Evolutionary conservation across 2,329 filamentous ascomycete species (phyloP).

Genomic region (Dothistroma septosporum): DNA sequence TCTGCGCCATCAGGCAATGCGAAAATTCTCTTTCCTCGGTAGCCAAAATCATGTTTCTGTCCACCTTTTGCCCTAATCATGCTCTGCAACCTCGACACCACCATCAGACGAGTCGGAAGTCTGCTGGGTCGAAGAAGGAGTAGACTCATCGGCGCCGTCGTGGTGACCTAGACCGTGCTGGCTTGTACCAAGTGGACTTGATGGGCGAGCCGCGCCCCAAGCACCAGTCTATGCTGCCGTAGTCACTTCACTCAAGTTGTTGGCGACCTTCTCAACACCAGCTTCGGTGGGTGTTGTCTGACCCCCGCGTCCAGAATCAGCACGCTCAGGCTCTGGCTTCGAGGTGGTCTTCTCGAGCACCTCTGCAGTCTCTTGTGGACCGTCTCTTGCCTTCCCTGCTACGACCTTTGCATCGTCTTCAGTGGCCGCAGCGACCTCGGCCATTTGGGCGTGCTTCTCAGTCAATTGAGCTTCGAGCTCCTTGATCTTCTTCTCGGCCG

Average conservation of each 20-base stretch:
- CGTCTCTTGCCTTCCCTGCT: background rate
- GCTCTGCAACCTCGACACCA: background rate
- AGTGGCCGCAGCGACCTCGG: background rate
- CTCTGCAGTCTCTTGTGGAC: background rate
- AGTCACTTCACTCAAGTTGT: background rate
- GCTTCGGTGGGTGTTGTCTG: background rate
- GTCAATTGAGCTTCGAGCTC: background rate
- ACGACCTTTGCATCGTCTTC: constrained; percentile 1
- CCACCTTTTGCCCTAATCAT: background rate
- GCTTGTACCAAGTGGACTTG: background rate
- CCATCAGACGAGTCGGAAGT: background rate
- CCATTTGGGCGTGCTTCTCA: constrained; percentile 2
- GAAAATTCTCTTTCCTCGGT: background rate
- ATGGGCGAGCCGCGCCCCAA: background rate
- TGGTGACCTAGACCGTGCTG: background rate
- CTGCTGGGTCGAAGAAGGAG: background rate
- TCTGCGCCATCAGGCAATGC: constrained; percentile 2
- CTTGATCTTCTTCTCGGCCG: constrained; percentile 1
- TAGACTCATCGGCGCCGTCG: background rate
- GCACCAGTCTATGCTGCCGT: background rate
- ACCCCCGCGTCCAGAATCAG: background rate
- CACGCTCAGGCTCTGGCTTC: background rate
- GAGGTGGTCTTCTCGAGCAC: background rate
- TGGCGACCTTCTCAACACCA: background rate
- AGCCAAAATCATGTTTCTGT: background rate